Evolutionary conservation across 306 rosid species (phyloP).

Genomic region (Spatholobus suberectus): DNA sequence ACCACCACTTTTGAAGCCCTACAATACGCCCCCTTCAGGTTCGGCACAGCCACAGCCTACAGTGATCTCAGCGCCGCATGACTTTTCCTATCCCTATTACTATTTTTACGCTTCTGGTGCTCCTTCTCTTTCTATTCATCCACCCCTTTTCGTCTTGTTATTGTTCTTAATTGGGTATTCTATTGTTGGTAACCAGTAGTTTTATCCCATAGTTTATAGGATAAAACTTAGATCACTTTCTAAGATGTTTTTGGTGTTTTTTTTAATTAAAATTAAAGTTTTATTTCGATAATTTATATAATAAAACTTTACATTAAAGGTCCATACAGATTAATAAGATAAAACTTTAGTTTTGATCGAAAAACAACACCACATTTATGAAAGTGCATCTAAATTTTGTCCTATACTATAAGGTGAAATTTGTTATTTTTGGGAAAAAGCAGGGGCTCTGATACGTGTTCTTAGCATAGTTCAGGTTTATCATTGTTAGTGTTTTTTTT

Average conservation of each 20-base stretch:
- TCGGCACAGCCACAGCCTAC: conserved; percentile 49
- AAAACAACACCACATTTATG: no score
- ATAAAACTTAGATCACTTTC: no score
- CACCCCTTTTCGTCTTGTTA: conserved; percentile 6
- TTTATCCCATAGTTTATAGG: no score
- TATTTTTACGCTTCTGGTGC: conserved; percentile 61
- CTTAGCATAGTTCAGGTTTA: background rate
- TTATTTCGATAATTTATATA: no score
- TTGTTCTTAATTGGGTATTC: conserved; percentile 45
- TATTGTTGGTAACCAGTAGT: conserved; percentile 33
- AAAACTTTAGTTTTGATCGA: no score
- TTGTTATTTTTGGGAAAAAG: background rate
- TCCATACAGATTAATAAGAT: no score
- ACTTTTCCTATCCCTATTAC: conserved; percentile 65
- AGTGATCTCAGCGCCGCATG: conserved; percentile 51
- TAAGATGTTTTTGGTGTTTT: no score
- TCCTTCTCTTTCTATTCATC: conserved; percentile 46
- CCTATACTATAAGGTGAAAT: background rate
- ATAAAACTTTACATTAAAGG: no score
- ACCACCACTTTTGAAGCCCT: conserved; percentile 55
- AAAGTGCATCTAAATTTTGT: no score
- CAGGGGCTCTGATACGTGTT: background rate
- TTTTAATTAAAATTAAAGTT: no score
- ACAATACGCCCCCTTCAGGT: conserved; percentile 54
- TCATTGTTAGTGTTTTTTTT: background rate